A percentile compares a stretch with the other conserved stretches of the same genome.
Evolutionary conservation across 768 basidiomycete species (phyloP).

Genomic region (Serendipita sp.): DNA sequence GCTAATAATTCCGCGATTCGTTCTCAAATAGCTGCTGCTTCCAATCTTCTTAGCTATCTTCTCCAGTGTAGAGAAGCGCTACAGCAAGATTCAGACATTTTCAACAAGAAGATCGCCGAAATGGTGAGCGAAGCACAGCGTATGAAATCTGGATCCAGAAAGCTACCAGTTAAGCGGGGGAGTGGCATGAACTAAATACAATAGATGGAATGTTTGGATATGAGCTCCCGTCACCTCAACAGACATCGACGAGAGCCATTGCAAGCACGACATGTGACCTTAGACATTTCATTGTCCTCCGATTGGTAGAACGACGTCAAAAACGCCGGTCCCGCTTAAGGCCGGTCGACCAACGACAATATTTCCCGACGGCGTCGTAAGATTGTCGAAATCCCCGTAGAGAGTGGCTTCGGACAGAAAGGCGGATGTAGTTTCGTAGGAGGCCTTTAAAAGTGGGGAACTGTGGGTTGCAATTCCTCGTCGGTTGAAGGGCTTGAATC

Average conservation of each 20-base stretch:
- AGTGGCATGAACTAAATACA: not conserved
- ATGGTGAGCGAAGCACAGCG: conserved; percentile 68
- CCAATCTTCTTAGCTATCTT: conserved; percentile 59
- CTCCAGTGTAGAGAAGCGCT: conserved; percentile 65
- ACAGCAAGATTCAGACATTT: conserved; percentile 77
- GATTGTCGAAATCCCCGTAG: conserved; percentile 87
- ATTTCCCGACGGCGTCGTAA: conserved; percentile 77
- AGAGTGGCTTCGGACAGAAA: conserved; percentile 91
- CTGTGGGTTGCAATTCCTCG: conserved; percentile 84
- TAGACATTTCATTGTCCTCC: not conserved
- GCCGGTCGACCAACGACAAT: conserved; percentile 82
- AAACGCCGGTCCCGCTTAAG: conserved; percentile 85
- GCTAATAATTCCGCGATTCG: conserved; percentile 50
- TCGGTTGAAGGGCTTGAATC: conserved; percentile 95
- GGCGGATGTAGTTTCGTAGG: conserved; percentile 86
- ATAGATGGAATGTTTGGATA: not conserved
- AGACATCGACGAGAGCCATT: not conserved
- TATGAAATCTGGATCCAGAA: conserved; percentile 14
- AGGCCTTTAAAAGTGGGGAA: conserved; percentile 93
- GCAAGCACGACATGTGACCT: not conserved
- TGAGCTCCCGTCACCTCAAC: not conserved
- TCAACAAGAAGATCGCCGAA: conserved; percentile 81
- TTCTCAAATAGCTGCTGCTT: conserved; percentile 55
- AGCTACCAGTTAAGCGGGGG: not conserved
- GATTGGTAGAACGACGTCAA: conserved; percentile 66